Evolutionary conservation across 495 filamentous ascomycete species (phyloP).

Genomic region (Xylaria palmicola): DNA sequence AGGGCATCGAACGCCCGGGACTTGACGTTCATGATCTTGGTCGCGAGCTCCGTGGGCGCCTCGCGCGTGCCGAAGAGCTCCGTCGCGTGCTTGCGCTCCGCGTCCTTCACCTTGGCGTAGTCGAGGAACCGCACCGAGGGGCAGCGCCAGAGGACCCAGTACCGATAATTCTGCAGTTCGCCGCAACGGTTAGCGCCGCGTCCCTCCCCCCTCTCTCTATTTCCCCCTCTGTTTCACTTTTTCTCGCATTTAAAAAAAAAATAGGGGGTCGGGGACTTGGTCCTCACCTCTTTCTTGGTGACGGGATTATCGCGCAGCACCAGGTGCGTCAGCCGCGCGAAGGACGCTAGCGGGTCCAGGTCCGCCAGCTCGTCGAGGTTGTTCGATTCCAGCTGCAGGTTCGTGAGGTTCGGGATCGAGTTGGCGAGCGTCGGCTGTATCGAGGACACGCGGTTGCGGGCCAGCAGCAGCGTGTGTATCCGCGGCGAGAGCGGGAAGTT

Average conservation of each 20-base stretch:
- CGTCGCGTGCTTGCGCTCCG: constrained; percentile 69
- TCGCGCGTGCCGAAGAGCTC: constrained; percentile 79
- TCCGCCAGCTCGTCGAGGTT: constrained; percentile 78
- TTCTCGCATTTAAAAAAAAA: too few species aligned
- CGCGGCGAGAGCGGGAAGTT: constrained; percentile 96
- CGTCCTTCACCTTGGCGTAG: constrained; percentile 85
- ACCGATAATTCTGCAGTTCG: constrained; percentile 73
- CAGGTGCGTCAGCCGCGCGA: constrained; percentile 72
- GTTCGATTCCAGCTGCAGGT: constrained; percentile 76
- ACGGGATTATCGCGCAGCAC: constrained; percentile 85
- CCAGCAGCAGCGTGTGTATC: constrained; percentile 79
- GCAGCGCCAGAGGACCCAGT: constrained; percentile 85
- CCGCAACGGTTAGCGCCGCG: not conserved
- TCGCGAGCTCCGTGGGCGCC: constrained; percentile 76
- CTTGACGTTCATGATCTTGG: constrained; percentile 87
- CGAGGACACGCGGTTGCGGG: constrained; percentile 78
- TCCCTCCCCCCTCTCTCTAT: not conserved
- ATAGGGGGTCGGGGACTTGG: not conserved
- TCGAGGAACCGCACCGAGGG: constrained; percentile 88
- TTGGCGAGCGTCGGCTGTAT: constrained; percentile 73
- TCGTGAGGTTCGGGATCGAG: constrained; percentile 73
- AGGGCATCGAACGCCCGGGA: constrained; percentile 75
- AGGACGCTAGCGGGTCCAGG: constrained; percentile 74
- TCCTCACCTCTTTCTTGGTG: constrained; percentile 80
- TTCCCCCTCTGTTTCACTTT: not conserved